Conservation (phyloP, 2,329 filamentous ascomycete genomes). For the Thermoascus crustaceus region DNA sequence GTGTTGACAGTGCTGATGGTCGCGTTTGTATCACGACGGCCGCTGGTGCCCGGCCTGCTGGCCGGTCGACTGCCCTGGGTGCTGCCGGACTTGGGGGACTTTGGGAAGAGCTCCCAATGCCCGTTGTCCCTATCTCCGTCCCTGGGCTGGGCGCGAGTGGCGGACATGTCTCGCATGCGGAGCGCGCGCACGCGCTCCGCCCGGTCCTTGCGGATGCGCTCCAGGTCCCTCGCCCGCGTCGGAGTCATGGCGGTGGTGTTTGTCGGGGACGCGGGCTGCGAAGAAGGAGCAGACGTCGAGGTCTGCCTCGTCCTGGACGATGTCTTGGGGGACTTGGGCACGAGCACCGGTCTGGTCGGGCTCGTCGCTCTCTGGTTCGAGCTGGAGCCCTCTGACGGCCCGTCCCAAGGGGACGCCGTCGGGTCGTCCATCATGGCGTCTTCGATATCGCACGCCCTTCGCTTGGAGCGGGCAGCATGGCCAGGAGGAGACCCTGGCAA, state of each 20-base stretch:
- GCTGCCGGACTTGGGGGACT: no score
- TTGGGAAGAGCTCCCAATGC: not conserved
- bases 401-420: no score
- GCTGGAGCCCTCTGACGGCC: no score
- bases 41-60: no score
- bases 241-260: no score
- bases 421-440: no score
- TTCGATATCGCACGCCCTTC: not conserved
- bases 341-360: no score
- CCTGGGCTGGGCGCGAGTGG: constrained; percentile 14
- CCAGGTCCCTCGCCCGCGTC: no score
- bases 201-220: constrained; percentile 12
- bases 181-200: constrained; percentile 19
- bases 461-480: not conserved
- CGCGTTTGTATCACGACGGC: no score
- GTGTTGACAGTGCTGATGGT: no score
- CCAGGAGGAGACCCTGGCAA: no score
- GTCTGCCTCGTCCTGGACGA: not conserved
- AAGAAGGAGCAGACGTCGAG: not conserved
- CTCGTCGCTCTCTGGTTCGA: no score
- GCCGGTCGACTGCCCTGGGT: not conserved
- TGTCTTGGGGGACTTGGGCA: not conserved
- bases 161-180: constrained; percentile 21
- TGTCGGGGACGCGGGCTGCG: constrained; percentile 5
- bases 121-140: constrained; percentile 1